Base-by-base conservation (phyloP, 352 stramenopile species). In the Phytophthora europaea region DNA sequence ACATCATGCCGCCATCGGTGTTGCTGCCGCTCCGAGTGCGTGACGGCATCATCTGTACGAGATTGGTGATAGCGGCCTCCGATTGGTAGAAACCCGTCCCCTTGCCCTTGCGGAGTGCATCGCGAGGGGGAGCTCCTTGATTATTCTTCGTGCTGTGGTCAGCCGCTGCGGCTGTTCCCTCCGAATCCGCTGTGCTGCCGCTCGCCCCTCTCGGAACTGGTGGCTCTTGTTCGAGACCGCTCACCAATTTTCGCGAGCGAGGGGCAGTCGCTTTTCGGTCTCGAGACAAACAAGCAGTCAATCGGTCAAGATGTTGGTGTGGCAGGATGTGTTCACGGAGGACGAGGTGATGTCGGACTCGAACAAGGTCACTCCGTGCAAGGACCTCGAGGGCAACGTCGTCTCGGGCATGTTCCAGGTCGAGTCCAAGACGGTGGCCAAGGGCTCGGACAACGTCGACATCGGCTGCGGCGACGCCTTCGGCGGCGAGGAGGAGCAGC, bases 291-390 rank as follows among this genome's bases (percentile, higher is more conserved):
- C 75, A 74, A 73, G 58, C 43, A 76, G 47, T 48, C 34, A 65
- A 48, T 48, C 34, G 63, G 48, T 48, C 65, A 76, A 70, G 36
- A 90, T 90, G 83, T 82, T 90, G 72, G 83, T 90, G 65, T 90
- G 83, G 83, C 79, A 87, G 77, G 83, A 90, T 72, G 68, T 90
- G 57, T 90, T 90, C 75, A 90, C 83, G 58, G 81, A 90, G 33
- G 83, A 90, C 58, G 83, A 90, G 75, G 83, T 88, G 13, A 85
- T 90, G 74, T 90, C 83, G 51, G 83, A 90, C 81, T 87, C 81
- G 26, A 72, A 82, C 79, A 88, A 88, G 65, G 73, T 85, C 6
- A 20, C 47, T 3, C 72, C 75, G 47, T 85, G 82, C 68, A 84
- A 83, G 73, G 83, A 90, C 69, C 64, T 75, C 38, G 77, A 81